Base-by-base conservation (phyloP, 352 stramenopile species). In the Hyaloperonospora arabidopsidis region DNA sequence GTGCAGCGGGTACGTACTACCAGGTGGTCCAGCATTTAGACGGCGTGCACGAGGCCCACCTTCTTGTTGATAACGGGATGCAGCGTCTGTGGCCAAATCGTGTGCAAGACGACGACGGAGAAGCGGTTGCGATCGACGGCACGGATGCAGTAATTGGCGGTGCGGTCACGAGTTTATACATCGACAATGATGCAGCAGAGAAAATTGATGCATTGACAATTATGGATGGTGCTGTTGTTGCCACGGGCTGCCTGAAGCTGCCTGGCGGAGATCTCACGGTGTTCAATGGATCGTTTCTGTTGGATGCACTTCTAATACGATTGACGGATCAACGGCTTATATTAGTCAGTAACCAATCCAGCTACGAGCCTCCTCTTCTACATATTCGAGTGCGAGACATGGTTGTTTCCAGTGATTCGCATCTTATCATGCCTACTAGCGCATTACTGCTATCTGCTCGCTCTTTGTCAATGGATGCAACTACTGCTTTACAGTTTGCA, bases 1-100 rank as follows among this genome's bases (percentile, higher is more conserved):
- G 74, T 40, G 76, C 72, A 13, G 57, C 68, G 6, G 79, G 79
- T 23, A 87, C 76, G 34, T 89, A 83, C 54, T 79, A 76, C 22
- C 75, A 82, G 18, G 76, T 88, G 12, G 65, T 80, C 7, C 60
- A 72, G 52, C 63, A 69, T n/a, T 74, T 63, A 2, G 72, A 86
- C 21, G 70, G 73, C 15, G 61, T 62, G 18, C 60, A 69, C 18
- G 75, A 83, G 62, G 66, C 67, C 1, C 69, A 73, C 17, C 54
- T 85, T 28, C 56, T 76, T 40, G 47, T 85, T 21, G 59, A 70
- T 45, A 79, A 77, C 36, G 40, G 59, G 13, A 59, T 78, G 51
- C 54, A 76, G 45, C 53, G 50, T 34, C 35, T 70, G 39, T 68
- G 61, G 61, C 53, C 65, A 0, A 70, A 63, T 23, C 52, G 61